Evolutionary conservation across 495 filamentous ascomycete genomes (phyloP).

Genomic region (Lentithecium fluviatile): DNA sequence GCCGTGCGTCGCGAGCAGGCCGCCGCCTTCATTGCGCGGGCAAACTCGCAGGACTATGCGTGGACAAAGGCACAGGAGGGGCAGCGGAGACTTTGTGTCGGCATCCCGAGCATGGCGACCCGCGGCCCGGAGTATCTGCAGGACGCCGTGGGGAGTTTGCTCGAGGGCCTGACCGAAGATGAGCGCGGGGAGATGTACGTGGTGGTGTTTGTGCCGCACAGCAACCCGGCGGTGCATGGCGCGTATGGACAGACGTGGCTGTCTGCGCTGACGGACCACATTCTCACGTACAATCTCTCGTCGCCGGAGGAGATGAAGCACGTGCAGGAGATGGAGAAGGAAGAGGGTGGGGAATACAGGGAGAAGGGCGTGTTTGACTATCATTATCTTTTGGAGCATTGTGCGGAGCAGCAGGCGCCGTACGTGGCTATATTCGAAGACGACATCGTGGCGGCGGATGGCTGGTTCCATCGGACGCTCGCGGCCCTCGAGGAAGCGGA

Average conservation of each 20-base stretch:
- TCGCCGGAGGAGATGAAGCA: constrained; percentile 30
- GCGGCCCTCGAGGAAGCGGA: constrained; percentile 45
- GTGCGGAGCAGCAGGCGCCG: constrained; percentile 46
- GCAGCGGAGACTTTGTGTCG: constrained; percentile 29
- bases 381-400: constrained; percentile 48
- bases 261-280: constrained; percentile 46
- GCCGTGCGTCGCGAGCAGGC: constrained; percentile 44
- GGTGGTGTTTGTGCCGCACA: constrained; percentile 55
- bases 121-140: constrained; percentile 46
- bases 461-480: constrained; percentile 52
- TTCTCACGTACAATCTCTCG: constrained; percentile 47
- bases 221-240: constrained; percentile 50
- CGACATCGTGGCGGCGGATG: constrained; percentile 52
- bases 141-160: constrained; percentile 52
- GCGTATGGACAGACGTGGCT: constrained; percentile 54
- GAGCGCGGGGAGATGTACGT: constrained; percentile 52
- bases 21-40: constrained; percentile 36
- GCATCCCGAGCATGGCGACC: constrained; percentile 33
- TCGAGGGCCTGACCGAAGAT: constrained; percentile 48
- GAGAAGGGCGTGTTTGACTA: constrained; percentile 55
- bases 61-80: constrained; percentile 22
- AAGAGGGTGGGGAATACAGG: constrained; percentile 38
- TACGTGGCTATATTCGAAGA: constrained; percentile 58
- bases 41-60: background rate
- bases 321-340: constrained; percentile 32